Conservation (phyloP, 768 basidiomycete species). For the Pholiota conissans region DNA sequence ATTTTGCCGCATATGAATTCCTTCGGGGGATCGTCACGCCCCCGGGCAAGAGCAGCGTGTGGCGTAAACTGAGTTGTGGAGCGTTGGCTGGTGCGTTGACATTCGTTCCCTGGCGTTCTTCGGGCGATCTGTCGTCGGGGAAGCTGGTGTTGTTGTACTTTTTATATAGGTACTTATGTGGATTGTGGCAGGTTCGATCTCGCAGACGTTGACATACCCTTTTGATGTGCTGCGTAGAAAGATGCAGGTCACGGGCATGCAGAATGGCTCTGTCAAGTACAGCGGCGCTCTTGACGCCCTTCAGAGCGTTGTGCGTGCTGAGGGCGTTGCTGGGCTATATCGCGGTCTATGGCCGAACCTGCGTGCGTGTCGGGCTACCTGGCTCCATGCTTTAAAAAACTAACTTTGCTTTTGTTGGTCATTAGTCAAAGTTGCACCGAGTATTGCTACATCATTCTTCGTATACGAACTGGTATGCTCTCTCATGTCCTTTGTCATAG, state of each 20-base stretch:
- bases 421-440: slow-evolving; percentile 87
- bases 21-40: slow-evolving; percentile 74
- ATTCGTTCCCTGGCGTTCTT: neutral
- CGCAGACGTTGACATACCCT: slow-evolving; percentile 93
- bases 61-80: slow-evolving; percentile 79
- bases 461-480: slow-evolving; percentile 64
- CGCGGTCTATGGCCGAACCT: slow-evolving; percentile 88
- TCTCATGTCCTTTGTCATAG: neutral
- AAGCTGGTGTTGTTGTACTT: no score
- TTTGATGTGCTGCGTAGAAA: slow-evolving; percentile 94
- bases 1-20: slow-evolving; percentile 93
- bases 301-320: slow-evolving; percentile 61
- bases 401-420: neutral
- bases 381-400: slow-evolving; percentile 9
- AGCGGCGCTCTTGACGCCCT: slow-evolving; percentile 82
- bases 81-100: slow-evolving; percentile 78
- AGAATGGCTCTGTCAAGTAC: slow-evolving; percentile 64
- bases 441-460: slow-evolving; percentile 86
- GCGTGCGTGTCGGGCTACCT: slow-evolving; percentile 47
- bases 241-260: slow-evolving; percentile 92
- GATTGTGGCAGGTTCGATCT: slow-evolving; percentile 66
- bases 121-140: neutral
- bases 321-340: slow-evolving; percentile 80
- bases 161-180: neutral
- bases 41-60: slow-evolving; percentile 70